Evolutionary conservation across 2,329 filamentous ascomycete genomes (phyloP).

Genomic region (Sporothrix brasiliensis): DNA sequence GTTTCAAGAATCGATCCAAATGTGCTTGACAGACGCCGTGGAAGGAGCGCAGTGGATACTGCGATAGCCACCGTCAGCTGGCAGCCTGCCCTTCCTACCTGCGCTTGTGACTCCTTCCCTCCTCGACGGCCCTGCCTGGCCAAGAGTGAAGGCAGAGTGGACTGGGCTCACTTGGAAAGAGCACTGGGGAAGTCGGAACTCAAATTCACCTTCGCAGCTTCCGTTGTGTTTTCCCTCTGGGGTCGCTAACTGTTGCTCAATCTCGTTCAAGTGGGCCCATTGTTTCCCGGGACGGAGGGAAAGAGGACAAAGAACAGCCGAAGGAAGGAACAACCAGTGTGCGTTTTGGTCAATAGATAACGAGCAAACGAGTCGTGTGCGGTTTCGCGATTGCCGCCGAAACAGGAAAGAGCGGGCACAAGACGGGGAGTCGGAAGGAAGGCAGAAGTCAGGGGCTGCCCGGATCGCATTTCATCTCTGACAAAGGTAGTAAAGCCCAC

Average conservation of each 20-base stretch:
- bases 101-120: background rate
- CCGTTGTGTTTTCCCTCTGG: background rate
- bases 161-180: background rate
- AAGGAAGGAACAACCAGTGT: background rate
- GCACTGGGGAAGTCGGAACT: background rate
- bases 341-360: background rate
- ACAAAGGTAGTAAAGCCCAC: background rate
- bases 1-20: too few species aligned
- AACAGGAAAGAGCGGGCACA: constrained; percentile 17
- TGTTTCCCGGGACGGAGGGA: background rate
- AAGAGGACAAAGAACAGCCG: background rate
- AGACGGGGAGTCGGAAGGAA: too few species aligned
- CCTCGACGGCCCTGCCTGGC: too few species aligned
- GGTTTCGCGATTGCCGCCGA: background rate
- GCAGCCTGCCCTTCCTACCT: background rate
- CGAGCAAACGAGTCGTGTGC: background rate
- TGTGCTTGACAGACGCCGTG: background rate
- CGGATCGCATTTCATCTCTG: background rate
- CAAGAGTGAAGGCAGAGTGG: background rate
- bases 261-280: background rate
- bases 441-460: background rate
- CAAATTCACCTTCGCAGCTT: background rate
- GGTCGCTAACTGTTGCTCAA: background rate
- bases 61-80: background rate
- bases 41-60: background rate